These are phyloP conservation scores for Globisporangium spinosum DNA, from an alignment of 352 stramenopile genomes.

Conservation along the genomic window DNA sequence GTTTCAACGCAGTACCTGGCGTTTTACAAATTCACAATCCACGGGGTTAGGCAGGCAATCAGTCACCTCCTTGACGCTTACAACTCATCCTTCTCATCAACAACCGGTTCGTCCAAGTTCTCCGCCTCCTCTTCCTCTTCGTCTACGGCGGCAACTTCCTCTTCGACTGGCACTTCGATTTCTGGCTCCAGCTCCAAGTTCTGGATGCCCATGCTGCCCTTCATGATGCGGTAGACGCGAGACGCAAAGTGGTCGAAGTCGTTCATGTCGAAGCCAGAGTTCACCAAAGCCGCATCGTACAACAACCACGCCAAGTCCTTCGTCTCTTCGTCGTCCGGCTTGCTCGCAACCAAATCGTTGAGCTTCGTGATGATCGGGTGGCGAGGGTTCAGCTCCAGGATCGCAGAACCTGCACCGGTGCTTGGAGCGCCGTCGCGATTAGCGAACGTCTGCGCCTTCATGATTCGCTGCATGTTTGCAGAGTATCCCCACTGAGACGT, in stretches of 20 bases:
- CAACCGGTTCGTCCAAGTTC: conserved; percentile 36
- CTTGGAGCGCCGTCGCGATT: conserved; percentile 45
- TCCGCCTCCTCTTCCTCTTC: conserved; percentile 39
- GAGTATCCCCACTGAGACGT: conserved; percentile 96
- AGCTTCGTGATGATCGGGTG: conserved; percentile 98
- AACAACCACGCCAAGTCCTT: conserved; percentile 96
- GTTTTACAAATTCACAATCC: not conserved
- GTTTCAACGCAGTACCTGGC: conserved; percentile 2
- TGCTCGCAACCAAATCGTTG: conserved; percentile 65
- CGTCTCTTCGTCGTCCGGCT: conserved; percentile 79
- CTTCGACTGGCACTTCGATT: conserved; percentile 90
- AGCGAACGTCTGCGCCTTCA: conserved; percentile 97
- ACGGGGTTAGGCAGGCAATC: not conserved
- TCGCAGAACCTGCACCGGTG: conserved; percentile 69
- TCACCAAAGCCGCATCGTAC: conserved; percentile 97
- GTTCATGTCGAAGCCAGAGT: conserved; percentile 95
- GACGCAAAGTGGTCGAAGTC: conserved; percentile 92
- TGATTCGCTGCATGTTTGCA: conserved; percentile 99
- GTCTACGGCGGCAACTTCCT: conserved; percentile 30
- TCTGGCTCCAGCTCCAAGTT: conserved; percentile 91
- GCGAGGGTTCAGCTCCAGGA: conserved; percentile 98
- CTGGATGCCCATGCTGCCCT: conserved; percentile 89
- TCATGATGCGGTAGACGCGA: conserved; percentile 93
- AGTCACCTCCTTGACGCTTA: conserved; percentile 23
- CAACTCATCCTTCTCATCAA: conserved; percentile 64